Evolutionary conservation across 2,329 filamentous ascomycete species (phyloP), one percentile per base, ranked within the genome.

Genomic region (Alternaria tenuissima): DNA sequence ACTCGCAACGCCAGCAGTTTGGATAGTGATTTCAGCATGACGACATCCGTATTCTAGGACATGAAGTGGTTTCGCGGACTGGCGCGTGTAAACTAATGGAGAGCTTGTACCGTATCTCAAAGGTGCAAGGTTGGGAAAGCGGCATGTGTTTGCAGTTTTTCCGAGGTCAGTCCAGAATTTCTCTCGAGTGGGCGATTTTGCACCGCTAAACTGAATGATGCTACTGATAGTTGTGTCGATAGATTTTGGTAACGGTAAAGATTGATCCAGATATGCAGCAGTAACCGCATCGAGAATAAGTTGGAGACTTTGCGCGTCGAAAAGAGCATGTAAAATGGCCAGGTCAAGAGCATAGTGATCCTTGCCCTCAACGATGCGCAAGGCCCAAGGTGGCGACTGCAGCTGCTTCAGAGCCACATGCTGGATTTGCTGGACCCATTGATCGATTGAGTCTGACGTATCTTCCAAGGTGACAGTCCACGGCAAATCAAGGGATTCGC

Each of bases 121-220:
- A 0, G 93, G 90, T 1, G 89, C 89, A 76, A 97, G 81, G 24
- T 89, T 84, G 0, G 94, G 94, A 61, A 97, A 96, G n/a, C 83
- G 86, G 59, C 89, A 91, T 39, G 90, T 80, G 1, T 87, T 84
- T 0, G 86, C 80, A 9, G 81, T 79, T 4, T 83, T 76, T 0
- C 85, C 84, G 12, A 87, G 77, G 0, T 78, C 72, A 57, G 81
- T 81, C 93, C 93, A 96, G 68, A 93, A 93, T 0, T 63, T 39
- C 26, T 84, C 71, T 6, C 74, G 67, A 18, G 71, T 61, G 8
- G 76, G 67, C 26, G 68, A 66, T 4, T 79, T 65, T 18, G 65
- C 63, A 2, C 66, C 66, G 44, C 78, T 78, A 28, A 76, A 69
- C 2, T 73, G 66, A 1, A 88, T 64, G 42, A 87, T 84, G 7